Evolutionary conservation across 108 stramenopile genomes (phyloP).

Genomic region (Asterionellopsis glacialis): DNA sequence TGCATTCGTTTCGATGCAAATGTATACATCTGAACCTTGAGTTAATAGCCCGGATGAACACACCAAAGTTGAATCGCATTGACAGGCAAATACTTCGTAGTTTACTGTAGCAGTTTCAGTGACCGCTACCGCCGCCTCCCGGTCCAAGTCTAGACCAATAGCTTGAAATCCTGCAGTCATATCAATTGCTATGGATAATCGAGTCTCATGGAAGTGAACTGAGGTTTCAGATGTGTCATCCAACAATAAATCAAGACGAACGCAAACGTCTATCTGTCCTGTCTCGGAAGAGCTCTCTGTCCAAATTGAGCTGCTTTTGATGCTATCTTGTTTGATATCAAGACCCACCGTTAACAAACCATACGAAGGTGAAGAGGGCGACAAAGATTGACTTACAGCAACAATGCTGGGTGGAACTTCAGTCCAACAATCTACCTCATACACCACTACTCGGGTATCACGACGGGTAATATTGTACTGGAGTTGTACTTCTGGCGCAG

Average conservation of each 20-base stretch:
- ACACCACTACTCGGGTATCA: neutral
- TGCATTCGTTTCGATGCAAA: neutral
- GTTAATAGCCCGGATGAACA: neutral
- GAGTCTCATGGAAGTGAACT: neutral
- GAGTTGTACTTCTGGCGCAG: neutral
- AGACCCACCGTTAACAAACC: neutral
- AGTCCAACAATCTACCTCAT: neutral
- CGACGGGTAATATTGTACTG: neutral
- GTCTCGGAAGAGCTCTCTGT: neutral
- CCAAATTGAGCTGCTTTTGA: neutral
- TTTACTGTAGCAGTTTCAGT: neutral
- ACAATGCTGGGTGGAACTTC: neutral
- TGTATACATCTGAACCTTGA: neutral
- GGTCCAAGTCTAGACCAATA: conserved; percentile 1
- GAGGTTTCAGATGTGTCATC: neutral
- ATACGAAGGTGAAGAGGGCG: neutral
- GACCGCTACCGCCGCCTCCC: neutral
- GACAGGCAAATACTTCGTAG: neutral
- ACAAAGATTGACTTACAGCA: neutral
- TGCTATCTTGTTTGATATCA: neutral
- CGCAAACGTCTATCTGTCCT: neutral
- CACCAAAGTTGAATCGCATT: neutral
- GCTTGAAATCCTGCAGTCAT: neutral
- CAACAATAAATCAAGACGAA: neutral
- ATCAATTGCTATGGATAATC: neutral